Conservation (phyloP, 495 filamentous ascomycete species). For the Beverwykella pulmonaria region DNA sequence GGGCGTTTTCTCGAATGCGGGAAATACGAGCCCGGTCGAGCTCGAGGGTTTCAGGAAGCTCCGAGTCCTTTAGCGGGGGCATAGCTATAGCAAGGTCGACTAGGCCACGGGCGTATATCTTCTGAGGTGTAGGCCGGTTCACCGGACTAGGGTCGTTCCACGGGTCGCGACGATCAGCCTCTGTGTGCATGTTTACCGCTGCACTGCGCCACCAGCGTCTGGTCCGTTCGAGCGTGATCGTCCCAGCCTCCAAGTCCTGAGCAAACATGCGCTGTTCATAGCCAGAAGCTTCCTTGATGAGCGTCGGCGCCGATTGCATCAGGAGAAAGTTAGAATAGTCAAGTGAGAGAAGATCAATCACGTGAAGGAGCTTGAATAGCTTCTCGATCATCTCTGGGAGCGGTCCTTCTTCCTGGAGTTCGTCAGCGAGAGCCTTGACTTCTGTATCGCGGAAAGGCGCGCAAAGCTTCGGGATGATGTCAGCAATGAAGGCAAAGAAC, state of each 20-base stretch:
- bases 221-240: constrained; percentile 62
- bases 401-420: constrained; percentile 55
- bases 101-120: constrained; percentile 79
- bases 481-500: constrained; percentile 89
- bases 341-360: constrained; percentile 88
- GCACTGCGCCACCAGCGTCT: constrained; percentile 73
- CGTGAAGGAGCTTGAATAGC: constrained; percentile 76
- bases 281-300: constrained; percentile 75
- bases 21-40: constrained; percentile 74
- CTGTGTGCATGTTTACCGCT: constrained; percentile 67
- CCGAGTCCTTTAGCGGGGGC: constrained; percentile 55
- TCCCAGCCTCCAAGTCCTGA: constrained; percentile 64
- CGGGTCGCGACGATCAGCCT: constrained; percentile 72
- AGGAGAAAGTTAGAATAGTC: constrained; percentile 96
- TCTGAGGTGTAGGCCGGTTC: constrained; percentile 62
- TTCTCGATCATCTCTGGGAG: constrained; percentile 81
- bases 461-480: constrained; percentile 89
- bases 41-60: constrained; percentile 81
- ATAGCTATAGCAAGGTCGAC: constrained; percentile 66
- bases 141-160: constrained; percentile 46
- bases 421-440: constrained; percentile 75
- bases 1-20: constrained; percentile 65
- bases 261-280: constrained; percentile 83
- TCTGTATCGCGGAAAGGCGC: constrained; percentile 86
- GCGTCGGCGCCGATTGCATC: constrained; percentile 73